Conservation (phyloP, 495 filamentous ascomycete genomes). For the Astrothelium macrocarpum region DNA sequence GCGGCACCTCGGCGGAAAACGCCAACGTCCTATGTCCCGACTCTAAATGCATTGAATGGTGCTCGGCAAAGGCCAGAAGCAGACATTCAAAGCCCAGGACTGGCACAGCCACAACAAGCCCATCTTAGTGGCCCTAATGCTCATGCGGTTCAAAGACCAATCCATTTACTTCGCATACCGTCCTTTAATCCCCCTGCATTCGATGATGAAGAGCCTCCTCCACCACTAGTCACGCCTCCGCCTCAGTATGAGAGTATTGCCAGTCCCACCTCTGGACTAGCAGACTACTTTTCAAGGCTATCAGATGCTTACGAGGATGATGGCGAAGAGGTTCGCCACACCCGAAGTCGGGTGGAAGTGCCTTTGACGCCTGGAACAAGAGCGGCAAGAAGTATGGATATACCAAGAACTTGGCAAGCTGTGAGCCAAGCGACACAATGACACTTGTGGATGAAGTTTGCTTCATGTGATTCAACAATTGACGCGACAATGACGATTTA, state of each 20-base stretch:
- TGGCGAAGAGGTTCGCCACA: slow-evolving; percentile 37
- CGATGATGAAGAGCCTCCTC: slow-evolving; percentile 79
- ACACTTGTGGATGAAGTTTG: neutral
- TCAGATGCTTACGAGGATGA: slow-evolving; percentile 51
- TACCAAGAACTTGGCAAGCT: slow-evolving; percentile 31
- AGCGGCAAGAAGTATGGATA: slow-evolving; percentile 59
- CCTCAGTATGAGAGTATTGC: slow-evolving; percentile 81
- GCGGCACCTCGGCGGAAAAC: slow-evolving; percentile 40
- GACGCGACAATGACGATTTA: neutral
- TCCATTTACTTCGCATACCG: slow-evolving; percentile 80
- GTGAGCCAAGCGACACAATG: slow-evolving; percentile 1
- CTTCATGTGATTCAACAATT: neutral
- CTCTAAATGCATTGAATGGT: slow-evolving; percentile 28
- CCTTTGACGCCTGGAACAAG: slow-evolving; percentile 62
- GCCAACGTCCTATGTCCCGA: slow-evolving; percentile 36
- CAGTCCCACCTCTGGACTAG: slow-evolving; percentile 61
- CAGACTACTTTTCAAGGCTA: slow-evolving; percentile 79
- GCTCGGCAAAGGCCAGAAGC: slow-evolving; percentile 11
- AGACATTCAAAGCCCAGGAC: slow-evolving; percentile 29
- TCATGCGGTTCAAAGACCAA: slow-evolving; percentile 48
- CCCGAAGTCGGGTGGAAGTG: slow-evolving; percentile 47
- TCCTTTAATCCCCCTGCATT: slow-evolving; percentile 89
- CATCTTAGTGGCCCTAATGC: slow-evolving; percentile 28
- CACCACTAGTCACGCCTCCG: slow-evolving; percentile 72
- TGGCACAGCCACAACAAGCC: slow-evolving; percentile 30